Evolutionary conservation across 1,139 yeast species (phyloP).

Genomic region (Scheffersomyces stambukii): DNA sequence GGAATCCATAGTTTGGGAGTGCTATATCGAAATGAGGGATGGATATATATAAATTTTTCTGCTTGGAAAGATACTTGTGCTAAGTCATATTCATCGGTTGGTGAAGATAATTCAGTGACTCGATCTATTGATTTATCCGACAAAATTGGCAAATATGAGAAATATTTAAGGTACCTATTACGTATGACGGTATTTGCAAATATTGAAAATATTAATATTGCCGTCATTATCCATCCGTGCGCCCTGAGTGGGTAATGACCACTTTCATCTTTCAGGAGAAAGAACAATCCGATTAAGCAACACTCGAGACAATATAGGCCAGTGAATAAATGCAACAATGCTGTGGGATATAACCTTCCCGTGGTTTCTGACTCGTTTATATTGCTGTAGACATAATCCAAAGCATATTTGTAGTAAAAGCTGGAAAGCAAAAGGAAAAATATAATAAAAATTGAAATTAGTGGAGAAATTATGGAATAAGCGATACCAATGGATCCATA

Average conservation of each 20-base stretch:
- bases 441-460: constrained; percentile 61
- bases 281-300: constrained; percentile 71
- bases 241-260: constrained; percentile 29
- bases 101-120: no score
- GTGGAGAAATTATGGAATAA: constrained; percentile 74
- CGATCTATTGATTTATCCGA: no score
- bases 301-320: constrained; percentile 80
- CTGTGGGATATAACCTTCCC: constrained; percentile 69
- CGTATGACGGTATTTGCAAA: constrained; percentile 31
- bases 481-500: constrained; percentile 74
- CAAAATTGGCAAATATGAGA: constrained; percentile 27
- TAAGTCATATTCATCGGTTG: no score
- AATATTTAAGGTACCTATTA: constrained; percentile 24
- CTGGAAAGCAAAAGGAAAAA: constrained; percentile 55
- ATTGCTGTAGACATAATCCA: constrained; percentile 50
- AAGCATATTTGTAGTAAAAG: constrained; percentile 65
- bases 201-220: constrained; percentile 33
- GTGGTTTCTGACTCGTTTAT: constrained; percentile 57
- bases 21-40: constrained; percentile 33
- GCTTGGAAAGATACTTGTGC: no score
- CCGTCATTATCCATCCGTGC: constrained; percentile 46
- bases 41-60: constrained; percentile 24
- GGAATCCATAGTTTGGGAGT: constrained; percentile 35
- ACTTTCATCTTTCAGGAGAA: constrained; percentile 47
- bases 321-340: constrained; percentile 68